Percentiles rank a stretch among this genome's conserved stretches.
phyloP scores from a whole-genome alignment of 139 green algal genomes.

The Pycnococcus provasolii region DNA sequence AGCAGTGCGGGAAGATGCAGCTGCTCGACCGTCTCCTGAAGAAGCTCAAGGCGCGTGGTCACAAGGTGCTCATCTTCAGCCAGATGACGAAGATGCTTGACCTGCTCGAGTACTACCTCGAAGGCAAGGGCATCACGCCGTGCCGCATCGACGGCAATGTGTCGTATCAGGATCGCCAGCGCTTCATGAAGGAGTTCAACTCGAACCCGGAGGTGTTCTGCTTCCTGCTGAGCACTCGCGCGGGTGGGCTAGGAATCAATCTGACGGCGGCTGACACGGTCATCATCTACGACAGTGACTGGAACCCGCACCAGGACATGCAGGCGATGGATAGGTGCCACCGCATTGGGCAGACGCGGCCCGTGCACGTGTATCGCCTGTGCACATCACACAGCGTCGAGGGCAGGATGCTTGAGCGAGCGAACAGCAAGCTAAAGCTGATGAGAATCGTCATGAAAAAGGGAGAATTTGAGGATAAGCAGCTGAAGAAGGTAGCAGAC shows the following conservation, averaged over 20 bases:
- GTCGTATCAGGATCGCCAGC: conserved; percentile 30
- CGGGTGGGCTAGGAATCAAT: conserved; percentile 89
- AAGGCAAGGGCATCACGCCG: conserved; percentile 56
- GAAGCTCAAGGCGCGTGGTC: conserved; percentile 50
- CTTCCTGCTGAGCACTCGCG: conserved; percentile 94
- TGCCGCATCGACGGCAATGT: conserved; percentile 68
- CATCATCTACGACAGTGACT: conserved; percentile 59
- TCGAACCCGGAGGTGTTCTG: conserved; percentile 51
- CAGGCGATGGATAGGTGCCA: conserved; percentile 98
- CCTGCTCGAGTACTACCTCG: conserved; percentile 81
- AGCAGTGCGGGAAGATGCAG: conserved; percentile 86
- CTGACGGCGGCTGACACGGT: conserved; percentile 79
- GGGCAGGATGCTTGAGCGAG: conserved; percentile 76
- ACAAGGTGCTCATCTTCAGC: conserved; percentile 87
- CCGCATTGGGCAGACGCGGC: conserved; percentile 90
- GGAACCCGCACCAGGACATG: conserved; percentile 26
- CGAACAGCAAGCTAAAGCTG: conserved; percentile 79
- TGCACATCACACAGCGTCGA: conserved; percentile 85
- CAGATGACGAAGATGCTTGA: conserved; percentile 99
- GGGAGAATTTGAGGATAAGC: conserved; percentile 77
- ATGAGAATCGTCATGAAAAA: conserved; percentile 90
- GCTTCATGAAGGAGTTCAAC: conserved; percentile 67
- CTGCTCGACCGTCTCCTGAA: conserved; percentile 67
- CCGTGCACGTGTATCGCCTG: conserved; percentile 89
- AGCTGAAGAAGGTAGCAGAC: conserved; percentile 9